Base-by-base conservation (phyloP, 2,329 filamentous ascomycete species). In the Orbilia quercus region DNA sequence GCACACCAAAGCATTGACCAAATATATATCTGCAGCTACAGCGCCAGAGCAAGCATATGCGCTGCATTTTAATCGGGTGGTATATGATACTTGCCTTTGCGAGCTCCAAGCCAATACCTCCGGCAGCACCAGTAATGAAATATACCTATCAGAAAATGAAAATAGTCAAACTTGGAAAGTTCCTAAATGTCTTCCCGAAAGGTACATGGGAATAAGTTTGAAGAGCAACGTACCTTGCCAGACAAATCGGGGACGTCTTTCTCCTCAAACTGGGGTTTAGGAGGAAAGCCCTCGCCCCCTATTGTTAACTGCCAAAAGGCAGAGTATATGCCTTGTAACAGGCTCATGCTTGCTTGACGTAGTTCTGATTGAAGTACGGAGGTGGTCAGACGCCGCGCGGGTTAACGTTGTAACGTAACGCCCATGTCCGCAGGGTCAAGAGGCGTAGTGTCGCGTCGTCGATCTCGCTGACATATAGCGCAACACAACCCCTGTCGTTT, bases 51-150 rank as follows among this genome's bases (percentile, higher is more conserved):
- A n/a, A n/a, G n/a, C n/a, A n/a, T n/a, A n/a, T n/a, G n/a, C n/a
- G n/a, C n/a, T n/a, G n/a, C n/a, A n/a, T 36, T 7, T 36, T 36
- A 36, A 14, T 36, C 6, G 16, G 11, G 38, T 34, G n/a, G 14
- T 4, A 23, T 7, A 31, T 31, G 28, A 18, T 45, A 22, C 16
- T 22, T 12, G 67, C 70, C 40, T 82, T 82, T 31, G 80, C 80
- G 18, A 88, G 80, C 75, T 87, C 84, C 42, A 83, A 82, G 7
- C 86, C 86, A 5, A 87, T 81, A 36, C 83, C 83, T 0, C 81
- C 77, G 58, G 82, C 81, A 22, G 81, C 82, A 20, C 84, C 84
- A 0, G 80, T 88, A 14, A 88, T 82, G 70, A 88, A 82, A 45
- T 81, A 81, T 0, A 82, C 79, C 69, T 73, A 60, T 34, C 28